phyloP scores from a whole-genome alignment of 179 eudicot species.

The Pouteria campechiana region DNA sequence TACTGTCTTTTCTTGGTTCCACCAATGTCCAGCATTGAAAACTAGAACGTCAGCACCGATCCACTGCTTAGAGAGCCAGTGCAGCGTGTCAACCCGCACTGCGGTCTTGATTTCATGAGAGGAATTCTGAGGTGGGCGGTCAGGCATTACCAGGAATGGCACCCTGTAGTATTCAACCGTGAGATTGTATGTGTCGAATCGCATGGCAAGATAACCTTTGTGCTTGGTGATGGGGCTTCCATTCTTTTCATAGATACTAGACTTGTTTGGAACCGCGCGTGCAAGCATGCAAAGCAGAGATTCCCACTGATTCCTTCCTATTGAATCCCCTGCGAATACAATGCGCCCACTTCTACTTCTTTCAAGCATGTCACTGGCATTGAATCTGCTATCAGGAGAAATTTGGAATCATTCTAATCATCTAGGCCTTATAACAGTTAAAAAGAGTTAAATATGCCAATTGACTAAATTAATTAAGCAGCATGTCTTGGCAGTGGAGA shows the following conservation, averaged over 20 bases:
- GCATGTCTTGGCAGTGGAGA: too few relatives aligned
- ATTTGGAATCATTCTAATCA: background rate
- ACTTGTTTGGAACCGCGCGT: constrained; percentile 40
- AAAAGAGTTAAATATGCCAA: too few relatives aligned
- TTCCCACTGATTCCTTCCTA: constrained; percentile 95
- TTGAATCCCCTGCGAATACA: constrained; percentile 87
- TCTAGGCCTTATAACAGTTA: background rate
- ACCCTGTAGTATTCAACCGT: constrained; percentile 66
- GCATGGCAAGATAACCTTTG: constrained; percentile 58
- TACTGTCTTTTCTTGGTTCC: constrained; percentile 70
- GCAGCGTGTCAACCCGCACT: constrained; percentile 58
- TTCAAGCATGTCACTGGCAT: constrained; percentile 59
- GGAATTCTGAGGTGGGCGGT: constrained; percentile 41
- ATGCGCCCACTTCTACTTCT: constrained; percentile 58
- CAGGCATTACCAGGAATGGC: constrained; percentile 50
- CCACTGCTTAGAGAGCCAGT: constrained; percentile 64
- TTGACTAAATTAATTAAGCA: too few relatives aligned
- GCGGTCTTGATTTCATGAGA: constrained; percentile 31
- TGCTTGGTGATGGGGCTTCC: constrained; percentile 69
- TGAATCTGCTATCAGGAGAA: constrained; percentile 28
- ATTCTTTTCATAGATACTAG: constrained; percentile 47
- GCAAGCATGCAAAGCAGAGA: constrained; percentile 81
- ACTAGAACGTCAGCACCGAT: constrained; percentile 46
- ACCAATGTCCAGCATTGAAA: constrained; percentile 89
- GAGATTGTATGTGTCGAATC: constrained; percentile 50